phyloP scores from a whole-genome alignment of 2,329 filamentous ascomycete genomes.

The Simplicillium sp. region DNA sequence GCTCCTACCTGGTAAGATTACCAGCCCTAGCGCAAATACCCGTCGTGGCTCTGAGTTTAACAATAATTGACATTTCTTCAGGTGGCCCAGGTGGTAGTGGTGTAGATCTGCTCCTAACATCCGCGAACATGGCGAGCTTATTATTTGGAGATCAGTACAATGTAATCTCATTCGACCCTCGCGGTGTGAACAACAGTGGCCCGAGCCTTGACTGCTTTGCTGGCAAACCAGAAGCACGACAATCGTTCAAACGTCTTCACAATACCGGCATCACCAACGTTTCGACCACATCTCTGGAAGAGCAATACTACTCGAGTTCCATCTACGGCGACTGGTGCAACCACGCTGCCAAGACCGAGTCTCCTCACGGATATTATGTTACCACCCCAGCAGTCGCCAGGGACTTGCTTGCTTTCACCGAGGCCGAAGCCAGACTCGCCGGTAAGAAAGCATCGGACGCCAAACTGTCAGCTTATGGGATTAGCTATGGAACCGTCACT shows the following conservation, averaged over 20 bases:
- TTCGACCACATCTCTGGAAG: slow-evolving; percentile 17
- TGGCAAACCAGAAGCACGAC: slow-evolving; percentile 13
- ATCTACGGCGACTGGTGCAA: slow-evolving; percentile 23
- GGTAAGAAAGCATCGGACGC: slow-evolving; percentile 14
- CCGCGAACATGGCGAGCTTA: slow-evolving; percentile 10
- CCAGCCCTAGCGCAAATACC: not conserved
- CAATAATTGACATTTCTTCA: slow-evolving; percentile 8
- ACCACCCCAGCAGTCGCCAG: slow-evolving; percentile 18
- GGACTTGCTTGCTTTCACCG: slow-evolving; percentile 19
- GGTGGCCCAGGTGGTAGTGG: slow-evolving; percentile 28
- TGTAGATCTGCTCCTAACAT: slow-evolving; percentile 16
- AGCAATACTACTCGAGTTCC: slow-evolving; percentile 18
- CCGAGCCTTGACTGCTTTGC: not conserved
- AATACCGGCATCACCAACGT: slow-evolving; percentile 15
- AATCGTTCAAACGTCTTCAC: slow-evolving; percentile 15
- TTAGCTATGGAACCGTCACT: slow-evolving; percentile 20
- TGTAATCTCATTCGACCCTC: slow-evolving; percentile 29
- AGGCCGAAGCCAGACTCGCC: slow-evolving; percentile 16
- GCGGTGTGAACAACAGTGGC: not conserved
- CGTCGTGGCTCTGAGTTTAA: not conserved
- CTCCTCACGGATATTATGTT: slow-evolving; percentile 19
- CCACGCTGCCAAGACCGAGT: slow-evolving; percentile 13
- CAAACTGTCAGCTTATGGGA: slow-evolving; percentile 15
- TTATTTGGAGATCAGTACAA: slow-evolving; percentile 30
- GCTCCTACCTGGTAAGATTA: slow-evolving; percentile 15